These are phyloP conservation scores for Symbiodinium pilosum DNA, from an alignment of 73 alveolate genomes.

Conservation along the genomic window DNA sequence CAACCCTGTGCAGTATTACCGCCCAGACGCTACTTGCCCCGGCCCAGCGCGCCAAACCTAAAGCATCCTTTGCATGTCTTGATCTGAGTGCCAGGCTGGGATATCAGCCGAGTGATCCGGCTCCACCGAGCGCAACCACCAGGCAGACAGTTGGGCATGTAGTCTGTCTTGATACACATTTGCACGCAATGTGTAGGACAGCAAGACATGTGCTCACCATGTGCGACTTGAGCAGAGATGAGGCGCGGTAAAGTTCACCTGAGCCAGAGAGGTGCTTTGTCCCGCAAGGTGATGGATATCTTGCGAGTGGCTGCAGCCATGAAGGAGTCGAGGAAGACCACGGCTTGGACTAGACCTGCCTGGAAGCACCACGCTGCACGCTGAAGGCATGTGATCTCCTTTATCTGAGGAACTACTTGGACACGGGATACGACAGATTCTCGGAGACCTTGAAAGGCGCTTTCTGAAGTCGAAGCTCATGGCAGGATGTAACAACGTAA, in stretches of 20 bases:
- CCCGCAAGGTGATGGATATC: constrained; percentile 63
- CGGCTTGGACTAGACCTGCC: not conserved
- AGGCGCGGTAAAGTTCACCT: constrained; percentile 15
- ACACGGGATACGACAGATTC: constrained; percentile 77
- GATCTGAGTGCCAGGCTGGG: constrained; percentile 52
- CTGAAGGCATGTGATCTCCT: no score
- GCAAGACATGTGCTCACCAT: constrained; percentile 64
- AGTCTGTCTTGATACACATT: no score
- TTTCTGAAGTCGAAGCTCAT: not conserved
- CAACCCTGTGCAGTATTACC: no score
- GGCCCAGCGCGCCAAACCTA: no score
- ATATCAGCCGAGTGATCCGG: constrained; percentile 27
- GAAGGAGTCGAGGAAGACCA: constrained; percentile 77
- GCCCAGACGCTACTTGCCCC: no score
- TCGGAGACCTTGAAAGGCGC: constrained; percentile 67
- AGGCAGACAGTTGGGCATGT: no score
- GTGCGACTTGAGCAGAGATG: constrained; percentile 69
- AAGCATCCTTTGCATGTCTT: no score
- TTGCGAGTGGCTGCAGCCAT: constrained; percentile 84
- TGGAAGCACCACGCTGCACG: not conserved
- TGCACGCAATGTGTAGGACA: not conserved
- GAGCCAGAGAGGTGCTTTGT: no score
- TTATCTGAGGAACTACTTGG: constrained; percentile 34
- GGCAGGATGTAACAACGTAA: no score
- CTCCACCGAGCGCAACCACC: not conserved